Evolutionary conservation across 2,329 filamentous ascomycete genomes (phyloP), one percentile per base, ranked within the genome.

Genomic region (Fusarium guadeloupense): DNA sequence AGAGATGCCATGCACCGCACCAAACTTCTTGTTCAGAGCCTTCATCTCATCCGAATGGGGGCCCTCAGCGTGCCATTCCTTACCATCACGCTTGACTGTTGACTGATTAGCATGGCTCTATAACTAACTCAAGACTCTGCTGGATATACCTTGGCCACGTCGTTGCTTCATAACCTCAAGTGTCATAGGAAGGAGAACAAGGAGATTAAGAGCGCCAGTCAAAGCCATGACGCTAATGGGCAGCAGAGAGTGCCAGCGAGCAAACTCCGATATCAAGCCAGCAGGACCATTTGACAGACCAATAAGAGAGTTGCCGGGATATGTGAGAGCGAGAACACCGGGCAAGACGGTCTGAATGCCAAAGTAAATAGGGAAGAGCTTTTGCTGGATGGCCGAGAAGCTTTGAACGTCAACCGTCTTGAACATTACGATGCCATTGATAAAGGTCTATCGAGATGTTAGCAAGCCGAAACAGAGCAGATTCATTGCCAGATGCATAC

Each of bases 331-430:
- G 16, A 97, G 80, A 19, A 91, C 71, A 14, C 89, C 75, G 0
- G 95, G 92, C 1, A 94, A 80, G 6, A 83, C 82, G 5, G 92
- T 88, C 78, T 98, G 94, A 53, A 98, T 80, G 39, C 85, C 81
- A 75, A 98, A 98, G 81, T 96, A 99, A 69, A 92, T 83, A 28
- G 92, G 92, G 79, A 97, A 97, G 47, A 93, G 85, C 62, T 86
- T 86, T 64, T 87, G 83, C 77, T 97, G 94, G 26, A 97, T 84
- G 16, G 87, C 82, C 21, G 89, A 86, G 80, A 99, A 98, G 72
- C 92, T 87, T 0, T 91, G 86, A 21, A 92, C 87, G 21, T 92
- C 87, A 31, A 97, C 86, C 10, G 85, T 83, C 71, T 84, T 88
- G 82, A 90, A 96, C 69, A 92, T 88, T 50, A 93, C 81, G 46